Conservation (phyloP, 306 rosid genomes). For the Echinosophora koreensis region DNA sequence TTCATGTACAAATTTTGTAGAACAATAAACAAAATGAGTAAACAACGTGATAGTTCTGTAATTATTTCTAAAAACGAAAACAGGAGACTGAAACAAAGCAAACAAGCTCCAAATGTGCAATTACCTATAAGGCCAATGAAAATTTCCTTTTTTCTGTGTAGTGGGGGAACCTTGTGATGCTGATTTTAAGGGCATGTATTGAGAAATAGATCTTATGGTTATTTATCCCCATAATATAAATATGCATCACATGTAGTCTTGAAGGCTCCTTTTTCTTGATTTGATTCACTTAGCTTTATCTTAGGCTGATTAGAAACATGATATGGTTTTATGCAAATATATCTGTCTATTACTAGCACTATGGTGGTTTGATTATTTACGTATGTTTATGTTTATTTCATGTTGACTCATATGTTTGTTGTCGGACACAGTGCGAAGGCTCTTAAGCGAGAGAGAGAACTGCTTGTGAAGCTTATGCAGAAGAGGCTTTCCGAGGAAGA, state of each 20-base stretch:
- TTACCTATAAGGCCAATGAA: too few relatives aligned
- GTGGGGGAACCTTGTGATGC: background rate
- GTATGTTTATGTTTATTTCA: background rate
- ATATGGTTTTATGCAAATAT: background rate
- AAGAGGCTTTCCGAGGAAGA: constrained; percentile 74
- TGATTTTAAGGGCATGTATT: background rate
- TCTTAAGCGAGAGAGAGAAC: constrained; percentile 77
- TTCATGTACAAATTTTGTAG: too few relatives aligned
- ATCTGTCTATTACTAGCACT: constrained; percentile 16
- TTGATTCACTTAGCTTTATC: background rate
- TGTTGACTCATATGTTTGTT: constrained; percentile 31
- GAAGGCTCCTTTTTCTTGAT: background rate
- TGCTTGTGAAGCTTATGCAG: constrained; percentile 83
- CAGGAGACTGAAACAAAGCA: too few relatives aligned
- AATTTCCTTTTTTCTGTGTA: too few relatives aligned
- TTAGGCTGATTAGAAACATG: constrained; percentile 4
- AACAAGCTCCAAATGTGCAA: background rate
- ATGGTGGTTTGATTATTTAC: background rate
- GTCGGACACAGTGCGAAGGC: constrained; percentile 68
- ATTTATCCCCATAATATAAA: constrained; percentile 2
- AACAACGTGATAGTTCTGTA: too few relatives aligned
- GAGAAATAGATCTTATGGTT: background rate
- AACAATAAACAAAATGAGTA: too few relatives aligned
- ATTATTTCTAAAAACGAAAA: too few relatives aligned
- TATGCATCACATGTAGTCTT: background rate